These are phyloP conservation scores for Aulographum hederae DNA, from an alignment of 2,329 filamentous ascomycete species.

Conservation along the genomic window DNA sequence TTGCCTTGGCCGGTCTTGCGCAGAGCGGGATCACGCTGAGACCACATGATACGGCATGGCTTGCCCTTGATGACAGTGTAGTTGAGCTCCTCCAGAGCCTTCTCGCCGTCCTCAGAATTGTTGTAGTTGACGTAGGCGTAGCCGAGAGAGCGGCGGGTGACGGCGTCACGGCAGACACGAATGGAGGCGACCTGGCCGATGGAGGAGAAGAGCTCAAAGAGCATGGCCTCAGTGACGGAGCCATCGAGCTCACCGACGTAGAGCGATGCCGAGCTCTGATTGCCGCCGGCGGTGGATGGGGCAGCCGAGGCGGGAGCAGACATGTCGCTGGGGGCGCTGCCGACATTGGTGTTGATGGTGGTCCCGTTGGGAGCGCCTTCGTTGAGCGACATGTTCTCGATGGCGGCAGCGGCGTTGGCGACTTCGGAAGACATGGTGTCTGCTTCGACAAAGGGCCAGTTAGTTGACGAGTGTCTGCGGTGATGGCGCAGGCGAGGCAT, in stretches of 20 bases:
- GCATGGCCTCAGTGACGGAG: constrained; percentile 98
- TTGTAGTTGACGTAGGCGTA: constrained; percentile 99
- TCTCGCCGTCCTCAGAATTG: constrained; percentile 88
- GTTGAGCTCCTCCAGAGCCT: constrained; percentile 97
- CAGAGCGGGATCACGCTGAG: constrained; percentile 93
- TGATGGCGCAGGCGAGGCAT: too few species aligned
- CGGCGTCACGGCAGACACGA: constrained; percentile 97
- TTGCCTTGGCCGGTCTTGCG: constrained; percentile 99
- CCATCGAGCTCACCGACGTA: constrained; percentile 98
- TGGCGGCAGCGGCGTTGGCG: constrained; percentile 41
- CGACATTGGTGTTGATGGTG: constrained; percentile 56
- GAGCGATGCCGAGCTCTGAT: constrained; percentile 89
- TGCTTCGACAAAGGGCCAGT: too few species aligned
- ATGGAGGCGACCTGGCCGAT: constrained; percentile 98
- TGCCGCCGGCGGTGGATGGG: constrained; percentile 43
- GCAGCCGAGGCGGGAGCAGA: constrained; percentile 52
- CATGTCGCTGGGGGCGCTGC: constrained; percentile 41
- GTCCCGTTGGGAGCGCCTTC: constrained; percentile 41
- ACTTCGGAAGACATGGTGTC: constrained; percentile 22
- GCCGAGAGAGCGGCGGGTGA: constrained; percentile 93
- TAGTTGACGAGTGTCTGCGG: too few species aligned
- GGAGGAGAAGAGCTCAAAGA: constrained; percentile 99
- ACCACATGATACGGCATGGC: constrained; percentile 99
- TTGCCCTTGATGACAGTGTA: constrained; percentile 98
- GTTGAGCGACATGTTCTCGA: constrained; percentile 50